Conservation (phyloP, 768 basidiomycete species). For the Cystobasidium ongulense region DNA sequence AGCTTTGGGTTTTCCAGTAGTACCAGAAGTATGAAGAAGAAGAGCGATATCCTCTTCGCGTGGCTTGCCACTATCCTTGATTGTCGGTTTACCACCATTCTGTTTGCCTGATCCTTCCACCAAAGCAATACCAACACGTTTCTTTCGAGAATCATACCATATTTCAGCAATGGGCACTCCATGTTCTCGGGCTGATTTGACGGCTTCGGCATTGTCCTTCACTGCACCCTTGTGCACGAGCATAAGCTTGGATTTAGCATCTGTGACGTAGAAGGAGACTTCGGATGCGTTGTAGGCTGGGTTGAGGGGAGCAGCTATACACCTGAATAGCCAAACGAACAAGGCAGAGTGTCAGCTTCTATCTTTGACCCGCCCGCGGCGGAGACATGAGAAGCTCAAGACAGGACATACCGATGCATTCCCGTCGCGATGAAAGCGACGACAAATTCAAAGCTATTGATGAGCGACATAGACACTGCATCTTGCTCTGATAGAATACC, state of each 20-base stretch:
- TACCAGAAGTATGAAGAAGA: slow-evolving; percentile 58
- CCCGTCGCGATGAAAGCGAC: slow-evolving; percentile 33
- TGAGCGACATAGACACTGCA: slow-evolving; percentile 33
- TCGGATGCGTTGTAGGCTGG: slow-evolving; percentile 33
- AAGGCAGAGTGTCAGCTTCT: neutral
- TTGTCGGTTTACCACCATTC: neutral
- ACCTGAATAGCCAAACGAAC: neutral
- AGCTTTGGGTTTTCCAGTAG: slow-evolving; percentile 57
- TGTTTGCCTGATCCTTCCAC: neutral
- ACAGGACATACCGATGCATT: slow-evolving; percentile 23
- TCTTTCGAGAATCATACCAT: slow-evolving; percentile 16
- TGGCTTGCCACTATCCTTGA: slow-evolving; percentile 34
- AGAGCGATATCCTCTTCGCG: slow-evolving; percentile 51
- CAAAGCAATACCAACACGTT: neutral
- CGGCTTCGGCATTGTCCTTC: slow-evolving; percentile 16
- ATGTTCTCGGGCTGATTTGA: slow-evolving; percentile 32
- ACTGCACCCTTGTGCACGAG: slow-evolving; percentile 31
- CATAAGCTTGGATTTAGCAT: slow-evolving; percentile 31
- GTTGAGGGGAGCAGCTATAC: slow-evolving; percentile 34
- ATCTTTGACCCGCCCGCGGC: neutral
- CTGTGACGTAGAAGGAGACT: slow-evolving; percentile 36
- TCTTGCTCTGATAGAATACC: slow-evolving; percentile 22
- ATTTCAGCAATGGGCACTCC: slow-evolving; percentile 33
- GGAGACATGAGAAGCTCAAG: neutral
- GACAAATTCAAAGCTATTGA: slow-evolving; percentile 34